Percentiles rank a stretch among this genome's conserved stretches.
These are phyloP conservation scores for Steccherinum ochraceum DNA, from an alignment of 768 basidiomycete species.

Conservation along the genomic window DNA sequence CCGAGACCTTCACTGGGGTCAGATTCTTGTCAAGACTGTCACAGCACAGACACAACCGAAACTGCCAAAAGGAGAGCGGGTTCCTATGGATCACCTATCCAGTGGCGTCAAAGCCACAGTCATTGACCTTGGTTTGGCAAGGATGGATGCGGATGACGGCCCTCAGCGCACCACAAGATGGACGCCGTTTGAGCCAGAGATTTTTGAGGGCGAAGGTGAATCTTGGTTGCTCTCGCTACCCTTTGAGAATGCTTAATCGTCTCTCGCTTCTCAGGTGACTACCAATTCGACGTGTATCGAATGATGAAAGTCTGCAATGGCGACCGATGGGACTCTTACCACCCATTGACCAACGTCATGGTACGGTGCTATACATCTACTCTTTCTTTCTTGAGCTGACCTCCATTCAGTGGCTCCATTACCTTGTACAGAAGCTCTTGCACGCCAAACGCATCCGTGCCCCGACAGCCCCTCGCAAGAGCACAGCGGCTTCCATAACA, in stretches of 20 bases:
- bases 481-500: slow-evolving; percentile 19
- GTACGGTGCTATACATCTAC: slow-evolving; percentile 37
- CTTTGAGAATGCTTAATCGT: too few species aligned
- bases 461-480: slow-evolving; percentile 37
- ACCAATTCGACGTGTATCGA: slow-evolving; percentile 93
- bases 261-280: slow-evolving; percentile 51
- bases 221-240: background rate
- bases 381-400: background rate
- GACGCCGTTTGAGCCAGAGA: slow-evolving; percentile 81
- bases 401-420: slow-evolving; percentile 75
- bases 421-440: slow-evolving; percentile 69
- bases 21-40: slow-evolving; percentile 74
- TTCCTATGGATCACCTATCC: slow-evolving; percentile 57
- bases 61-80: slow-evolving; percentile 13
- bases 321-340: slow-evolving; percentile 67
- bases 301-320: slow-evolving; percentile 67
- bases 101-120: slow-evolving; percentile 77
- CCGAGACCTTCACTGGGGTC: slow-evolving; percentile 98
- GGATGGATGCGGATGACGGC: slow-evolving; percentile 56
- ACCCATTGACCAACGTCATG: slow-evolving; percentile 86
- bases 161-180: slow-evolving; percentile 48
- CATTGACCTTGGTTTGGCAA: slow-evolving; percentile 91
- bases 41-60: slow-evolving; percentile 23
- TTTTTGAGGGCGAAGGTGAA: slow-evolving; percentile 87
- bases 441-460: slow-evolving; percentile 60